phyloP scores from a whole-genome alignment of 441 rosid species.

The Populus hybrid region DNA sequence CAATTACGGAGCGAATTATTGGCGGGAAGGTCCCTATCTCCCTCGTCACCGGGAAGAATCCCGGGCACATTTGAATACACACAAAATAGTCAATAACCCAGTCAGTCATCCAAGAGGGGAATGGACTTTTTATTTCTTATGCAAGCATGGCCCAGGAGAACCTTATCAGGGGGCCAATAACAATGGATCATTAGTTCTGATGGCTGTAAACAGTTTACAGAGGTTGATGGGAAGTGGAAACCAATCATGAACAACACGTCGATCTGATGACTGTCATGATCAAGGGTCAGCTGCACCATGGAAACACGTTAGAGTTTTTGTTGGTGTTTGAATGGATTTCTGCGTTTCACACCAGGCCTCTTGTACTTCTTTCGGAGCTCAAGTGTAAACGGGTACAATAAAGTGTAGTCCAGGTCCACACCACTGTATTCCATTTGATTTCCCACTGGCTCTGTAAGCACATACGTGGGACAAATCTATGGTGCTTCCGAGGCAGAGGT shows the following conservation, averaged over 20 bases:
- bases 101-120: not conserved
- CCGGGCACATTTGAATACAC: no score
- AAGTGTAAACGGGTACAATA: not conserved
- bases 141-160: not conserved
- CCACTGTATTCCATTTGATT: not conserved
- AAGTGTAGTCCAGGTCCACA: not conserved
- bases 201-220: not conserved
- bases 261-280: not conserved
- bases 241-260: not conserved
- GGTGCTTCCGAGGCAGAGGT: not conserved
- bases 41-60: no score
- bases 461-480: not conserved
- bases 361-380: no score
- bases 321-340: not conserved
- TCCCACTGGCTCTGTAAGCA: not conserved
- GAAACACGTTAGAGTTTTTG: not conserved
- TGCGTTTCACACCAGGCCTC: not conserved
- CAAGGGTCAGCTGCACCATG: not conserved
- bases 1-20: no score
- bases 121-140: no score
- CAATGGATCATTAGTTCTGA: not conserved
- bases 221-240: not conserved
- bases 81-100: no score
- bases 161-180: not conserved
- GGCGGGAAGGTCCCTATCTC: no score